A percentile compares a stretch with the other conserved stretches of the same genome.
These are phyloP conservation scores for Chlamydomonas reinhardtii DNA, from an alignment of 163 green algal genomes.

Conservation along the genomic window DNA sequence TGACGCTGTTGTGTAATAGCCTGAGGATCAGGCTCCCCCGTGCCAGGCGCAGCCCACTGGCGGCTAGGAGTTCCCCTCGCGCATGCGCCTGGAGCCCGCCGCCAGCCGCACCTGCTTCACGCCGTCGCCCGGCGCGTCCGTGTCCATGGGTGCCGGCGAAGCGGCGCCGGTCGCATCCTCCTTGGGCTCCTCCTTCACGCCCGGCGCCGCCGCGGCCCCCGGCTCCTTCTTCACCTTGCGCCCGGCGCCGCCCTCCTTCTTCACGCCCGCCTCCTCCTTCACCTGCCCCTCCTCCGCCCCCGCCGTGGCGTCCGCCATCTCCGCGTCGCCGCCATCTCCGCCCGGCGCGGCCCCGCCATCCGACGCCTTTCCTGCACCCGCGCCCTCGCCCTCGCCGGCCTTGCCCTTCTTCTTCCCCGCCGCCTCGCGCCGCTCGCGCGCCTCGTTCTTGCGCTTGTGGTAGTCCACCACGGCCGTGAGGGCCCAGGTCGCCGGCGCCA, in stretches of 20 bases:
- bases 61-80: no score
- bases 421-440: not conserved
- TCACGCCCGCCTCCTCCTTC: not conserved
- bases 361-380: conserved; percentile 6
- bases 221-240: not conserved
- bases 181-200: conserved; percentile 17
- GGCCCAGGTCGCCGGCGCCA: conserved; percentile 83
- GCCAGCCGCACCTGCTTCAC: not conserved
- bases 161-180: not conserved
- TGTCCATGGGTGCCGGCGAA: not conserved
- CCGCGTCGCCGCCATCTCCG: not conserved
- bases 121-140: not conserved
- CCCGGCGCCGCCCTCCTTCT: not conserved
- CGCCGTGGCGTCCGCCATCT: conserved; percentile 7
- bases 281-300: not conserved
- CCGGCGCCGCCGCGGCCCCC: conserved; percentile 1
- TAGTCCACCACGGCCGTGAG: conserved; percentile 67
- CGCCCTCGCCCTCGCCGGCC: no score
- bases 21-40: no score
- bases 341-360: not conserved
- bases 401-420: not conserved
- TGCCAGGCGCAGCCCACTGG: no score
- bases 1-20: no score
- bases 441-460: conserved; percentile 15
- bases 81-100: no score